Evolutionary conservation across 164 flowering plant genomes (phyloP).

Genomic region (Dillenia turbinata): DNA sequence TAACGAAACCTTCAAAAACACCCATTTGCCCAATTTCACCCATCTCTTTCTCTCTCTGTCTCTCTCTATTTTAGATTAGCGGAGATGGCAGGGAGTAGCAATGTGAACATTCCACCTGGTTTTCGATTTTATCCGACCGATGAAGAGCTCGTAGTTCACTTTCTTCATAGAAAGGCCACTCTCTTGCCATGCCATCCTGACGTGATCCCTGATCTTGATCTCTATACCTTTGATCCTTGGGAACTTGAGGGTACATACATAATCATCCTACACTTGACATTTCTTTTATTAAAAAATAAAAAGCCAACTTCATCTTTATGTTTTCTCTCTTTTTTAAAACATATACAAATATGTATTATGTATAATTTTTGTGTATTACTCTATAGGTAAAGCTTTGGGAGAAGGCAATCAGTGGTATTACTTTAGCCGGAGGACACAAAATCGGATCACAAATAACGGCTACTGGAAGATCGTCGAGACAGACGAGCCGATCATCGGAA

Average conservation of each 20-base stretch:
- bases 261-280: not conserved
- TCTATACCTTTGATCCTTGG: slow-evolving; percentile 83
- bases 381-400: slow-evolving; percentile 64
- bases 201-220: slow-evolving; percentile 77
- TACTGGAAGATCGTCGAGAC: slow-evolving; percentile 59
- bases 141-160: slow-evolving; percentile 82
- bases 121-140: slow-evolving; percentile 76
- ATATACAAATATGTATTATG: too few species aligned
- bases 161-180: slow-evolving; percentile 65
- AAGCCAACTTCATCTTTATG: too few species aligned
- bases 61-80: not conserved
- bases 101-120: slow-evolving; percentile 69
- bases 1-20: not conserved
- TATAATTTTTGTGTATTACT: not conserved
- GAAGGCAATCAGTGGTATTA: slow-evolving; percentile 80
- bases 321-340: too few species aligned
- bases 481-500: slow-evolving; percentile 42
- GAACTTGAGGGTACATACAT: slow-evolving; percentile 59
- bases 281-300: too few species aligned
- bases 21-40: not conserved
- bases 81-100: slow-evolving; percentile 32
- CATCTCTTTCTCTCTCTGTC: not conserved
- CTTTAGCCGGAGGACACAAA: slow-evolving; percentile 56
- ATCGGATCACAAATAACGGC: slow-evolving; percentile 48
- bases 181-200: slow-evolving; percentile 67